Evolutionary conservation across 345 rosid species (phyloP).

Genomic region (Hibiscus syriacus): DNA sequence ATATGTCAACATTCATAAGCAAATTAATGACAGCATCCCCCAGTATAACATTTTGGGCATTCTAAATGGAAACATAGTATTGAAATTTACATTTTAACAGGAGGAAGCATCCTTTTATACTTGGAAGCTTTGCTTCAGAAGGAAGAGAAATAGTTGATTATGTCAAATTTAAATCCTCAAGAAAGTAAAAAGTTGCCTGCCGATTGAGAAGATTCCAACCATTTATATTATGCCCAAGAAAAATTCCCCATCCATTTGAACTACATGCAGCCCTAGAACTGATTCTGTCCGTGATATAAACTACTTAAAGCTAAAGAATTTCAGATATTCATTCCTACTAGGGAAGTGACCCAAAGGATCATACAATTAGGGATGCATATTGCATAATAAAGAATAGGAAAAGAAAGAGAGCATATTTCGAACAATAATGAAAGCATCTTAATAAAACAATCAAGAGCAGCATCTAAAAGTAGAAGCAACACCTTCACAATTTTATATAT

Average conservation of each 20-base stretch:
- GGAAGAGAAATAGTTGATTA: not conserved
- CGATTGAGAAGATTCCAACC: not conserved
- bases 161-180: not conserved
- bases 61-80: not conserved
- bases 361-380: not conserved
- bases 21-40: not conserved
- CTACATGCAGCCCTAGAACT: not conserved
- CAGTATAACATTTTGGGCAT: not conserved
- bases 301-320: not conserved
- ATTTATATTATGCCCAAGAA: not conserved
- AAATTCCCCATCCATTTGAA: not conserved
- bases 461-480: slow-evolving; percentile 14
- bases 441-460: slow-evolving; percentile 7
- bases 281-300: not conserved
- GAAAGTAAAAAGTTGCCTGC: not conserved
- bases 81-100: not conserved
- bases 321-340: not conserved
- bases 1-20: not conserved
- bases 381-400: not conserved
- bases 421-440: not conserved
- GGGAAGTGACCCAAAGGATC: not conserved
- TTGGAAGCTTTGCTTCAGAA: not conserved
- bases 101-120: not conserved
- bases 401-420: not conserved
- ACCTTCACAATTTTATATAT: slow-evolving; percentile 97